Conservation (phyloP, 139 green algal genomes). For the Trebouxia sp. region DNA sequence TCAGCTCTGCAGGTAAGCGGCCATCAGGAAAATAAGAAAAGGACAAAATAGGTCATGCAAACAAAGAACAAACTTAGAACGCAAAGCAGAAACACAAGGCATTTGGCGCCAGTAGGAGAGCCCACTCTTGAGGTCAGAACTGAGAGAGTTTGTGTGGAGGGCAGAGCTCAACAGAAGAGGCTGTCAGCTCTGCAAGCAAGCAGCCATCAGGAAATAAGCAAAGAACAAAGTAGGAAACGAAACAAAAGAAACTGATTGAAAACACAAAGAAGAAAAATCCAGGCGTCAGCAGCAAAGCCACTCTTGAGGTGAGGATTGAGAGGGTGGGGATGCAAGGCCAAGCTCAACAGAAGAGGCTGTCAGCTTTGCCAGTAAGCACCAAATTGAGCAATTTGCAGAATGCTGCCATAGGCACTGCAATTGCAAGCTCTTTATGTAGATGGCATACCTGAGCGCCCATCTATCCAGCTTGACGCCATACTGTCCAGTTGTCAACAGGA, state of each 20-base stretch:
- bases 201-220: too few relatives aligned
- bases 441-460: too few relatives aligned
- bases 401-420: too few relatives aligned
- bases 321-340: conserved; percentile 44
- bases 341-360: conserved; percentile 40
- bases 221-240: neutral
- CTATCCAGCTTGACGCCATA: too few relatives aligned
- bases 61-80: too few relatives aligned
- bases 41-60: neutral
- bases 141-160: conserved; percentile 42
- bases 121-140: conserved; percentile 40
- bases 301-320: conserved; percentile 37
- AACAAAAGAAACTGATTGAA: neutral
- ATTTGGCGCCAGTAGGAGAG: too few relatives aligned
- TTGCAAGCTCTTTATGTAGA: too few relatives aligned
- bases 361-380: conserved; percentile 30
- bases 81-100: too few relatives aligned
- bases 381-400: neutral
- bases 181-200: conserved; percentile 38
- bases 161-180: conserved; percentile 38
- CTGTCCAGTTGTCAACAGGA: too few relatives aligned
- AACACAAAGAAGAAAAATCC: too few relatives aligned
- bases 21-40: too few relatives aligned
- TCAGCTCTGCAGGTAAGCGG: conserved; percentile 36
- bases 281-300: neutral